Percentiles rank a stretch among this genome's conserved stretches.
phyloP scores from a whole-genome alignment of 2,329 filamentous ascomycete genomes.

The Pleomassaria siparia region DNA sequence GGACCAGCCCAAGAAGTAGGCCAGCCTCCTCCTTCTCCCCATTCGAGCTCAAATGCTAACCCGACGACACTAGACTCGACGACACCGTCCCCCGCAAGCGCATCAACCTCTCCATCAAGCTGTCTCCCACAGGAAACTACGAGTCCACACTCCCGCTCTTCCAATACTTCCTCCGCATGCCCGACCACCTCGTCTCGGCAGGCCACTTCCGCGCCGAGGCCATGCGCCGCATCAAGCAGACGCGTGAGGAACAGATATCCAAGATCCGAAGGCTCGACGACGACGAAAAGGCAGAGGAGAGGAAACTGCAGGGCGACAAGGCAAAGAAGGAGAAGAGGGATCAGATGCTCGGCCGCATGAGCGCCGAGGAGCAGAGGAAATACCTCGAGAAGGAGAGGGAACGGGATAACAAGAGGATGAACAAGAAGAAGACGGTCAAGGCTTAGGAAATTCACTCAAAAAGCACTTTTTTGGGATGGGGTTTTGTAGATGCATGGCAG shows the following conservation, averaged over 20 bases:
- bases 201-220: conserved; percentile 90
- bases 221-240: conserved; percentile 75
- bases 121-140: conserved; percentile 61
- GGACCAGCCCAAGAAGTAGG: conserved; percentile 82
- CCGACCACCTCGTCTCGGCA: conserved; percentile 73
- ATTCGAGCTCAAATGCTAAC: conserved; percentile 6
- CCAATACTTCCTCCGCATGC: conserved; percentile 77
- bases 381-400: conserved; percentile 83
- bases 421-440: conserved; percentile 64
- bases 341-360: conserved; percentile 70
- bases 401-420: conserved; percentile 69
- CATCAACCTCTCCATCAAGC: conserved; percentile 72
- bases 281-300: conserved; percentile 66
- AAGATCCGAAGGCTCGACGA: conserved; percentile 80
- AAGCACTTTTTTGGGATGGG: neutral
- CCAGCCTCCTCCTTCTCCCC: conserved; percentile 22
- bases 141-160: conserved; percentile 72
- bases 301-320: conserved; percentile 57
- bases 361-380: conserved; percentile 57
- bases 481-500: neutral
- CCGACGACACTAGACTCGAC: conserved; percentile 63
- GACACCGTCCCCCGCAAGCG: conserved; percentile 86
- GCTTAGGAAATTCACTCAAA: no score
- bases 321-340: conserved; percentile 78
- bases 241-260: conserved; percentile 77